Conservation (phyloP, 2,329 filamentous ascomycete species). For the Calonectria pseudoreteaudii region DNA sequence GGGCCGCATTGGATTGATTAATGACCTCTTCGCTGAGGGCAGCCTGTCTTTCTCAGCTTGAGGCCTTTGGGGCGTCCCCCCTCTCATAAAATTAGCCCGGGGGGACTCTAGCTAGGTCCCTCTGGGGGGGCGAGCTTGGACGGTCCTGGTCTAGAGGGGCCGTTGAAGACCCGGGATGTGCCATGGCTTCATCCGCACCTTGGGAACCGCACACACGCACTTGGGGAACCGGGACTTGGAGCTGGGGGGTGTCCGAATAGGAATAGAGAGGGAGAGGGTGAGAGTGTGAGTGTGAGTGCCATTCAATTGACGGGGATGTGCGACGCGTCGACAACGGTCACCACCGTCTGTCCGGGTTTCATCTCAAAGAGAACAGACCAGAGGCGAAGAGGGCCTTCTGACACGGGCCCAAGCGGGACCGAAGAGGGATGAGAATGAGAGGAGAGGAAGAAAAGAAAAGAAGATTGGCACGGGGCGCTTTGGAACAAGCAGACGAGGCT, state of each 20-base stretch:
- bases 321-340: constrained; percentile 21
- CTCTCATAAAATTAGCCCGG: constrained; percentile 8
- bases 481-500: not conserved
- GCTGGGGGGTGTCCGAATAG: too few relatives aligned
- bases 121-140: not conserved
- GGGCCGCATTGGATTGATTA: constrained; percentile 4
- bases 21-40: not conserved
- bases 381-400: not conserved
- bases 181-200: not conserved
- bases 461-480: not conserved
- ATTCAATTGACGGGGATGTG: constrained; percentile 9
- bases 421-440: too few relatives aligned
- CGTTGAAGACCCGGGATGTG: not conserved
- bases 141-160: not conserved
- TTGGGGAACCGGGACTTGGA: not conserved
- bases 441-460: not conserved
- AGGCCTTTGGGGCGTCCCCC: constrained; percentile 6
- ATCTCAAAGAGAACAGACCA: constrained; percentile 12
- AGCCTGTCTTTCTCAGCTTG: constrained; percentile 5
- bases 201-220: not conserved
- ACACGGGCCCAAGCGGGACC: not conserved
- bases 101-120: not conserved
- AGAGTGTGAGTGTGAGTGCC: not conserved
- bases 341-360: constrained; percentile 23
- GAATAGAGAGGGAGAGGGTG: too few relatives aligned